Base-by-base conservation (phyloP, 257 asterid genomes). In the Rubia yunnanensis region DNA sequence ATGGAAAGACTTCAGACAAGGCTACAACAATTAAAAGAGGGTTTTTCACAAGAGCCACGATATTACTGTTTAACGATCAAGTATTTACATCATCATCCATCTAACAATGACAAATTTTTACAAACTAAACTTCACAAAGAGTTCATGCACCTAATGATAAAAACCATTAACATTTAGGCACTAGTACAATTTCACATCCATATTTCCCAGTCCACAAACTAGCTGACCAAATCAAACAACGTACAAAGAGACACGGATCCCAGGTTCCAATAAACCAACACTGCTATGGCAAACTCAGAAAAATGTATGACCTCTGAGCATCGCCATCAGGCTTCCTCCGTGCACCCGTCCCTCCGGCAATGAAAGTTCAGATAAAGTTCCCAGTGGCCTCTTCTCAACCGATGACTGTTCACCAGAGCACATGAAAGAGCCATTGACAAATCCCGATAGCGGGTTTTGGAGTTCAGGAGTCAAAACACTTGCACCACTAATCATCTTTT, bases 271-370 rank as follows among this genome's bases (percentile, higher is more conserved):
- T 32, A 22, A 59, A 22, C 67, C 75, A 18, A 60, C 35, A 31
- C 26, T 53, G 41, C 39, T 24, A 14, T 11, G 30, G 11, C 63
- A 61, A 14, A 74, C 17, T 30, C 60, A 56, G 15, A 67, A 44
- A 10, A 55, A 15, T 26, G 77, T 50, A 68, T 74, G 73, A 24
- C 84, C 86, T 70, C 71, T 76, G 32, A 87, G 87, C 85, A 81
- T 71, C 20, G 84, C 86, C 89, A 83, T 85, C 61, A 87, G 67
- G 70, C 81, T 71, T 66, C 95, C 95, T 54, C 91, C 95, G 61
- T 84, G 95, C 56, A 84, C 92, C 74, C 92, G 73, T 53, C 89
- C 92, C 78, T 87, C 95, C 7, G 92, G 91, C 70, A 83, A 83
- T 46, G 85, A 71, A 28, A 78, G 67, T 60, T 28, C 67, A 63